These are phyloP conservation scores for Penicillium paxilli DNA, from an alignment of 495 filamentous ascomycete species.

Conservation along the genomic window DNA sequence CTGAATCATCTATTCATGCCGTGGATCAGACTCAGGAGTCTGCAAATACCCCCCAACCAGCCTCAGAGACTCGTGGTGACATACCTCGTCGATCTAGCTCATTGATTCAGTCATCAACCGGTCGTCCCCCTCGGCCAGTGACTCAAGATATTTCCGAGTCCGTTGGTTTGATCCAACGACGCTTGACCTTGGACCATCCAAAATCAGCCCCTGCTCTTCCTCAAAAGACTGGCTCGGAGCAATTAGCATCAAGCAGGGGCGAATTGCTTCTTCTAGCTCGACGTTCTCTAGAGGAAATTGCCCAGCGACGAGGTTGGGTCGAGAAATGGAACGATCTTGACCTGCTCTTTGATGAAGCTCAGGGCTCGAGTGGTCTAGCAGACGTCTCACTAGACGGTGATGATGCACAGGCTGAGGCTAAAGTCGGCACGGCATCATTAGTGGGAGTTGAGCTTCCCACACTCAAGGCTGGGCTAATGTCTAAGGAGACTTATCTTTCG, in stretches of 20 bases:
- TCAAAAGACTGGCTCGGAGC: slow-evolving; percentile 68
- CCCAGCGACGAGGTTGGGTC: slow-evolving; percentile 71
- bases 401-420: slow-evolving; percentile 27
- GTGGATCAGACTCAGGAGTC: slow-evolving; percentile 28
- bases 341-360: slow-evolving; percentile 49
- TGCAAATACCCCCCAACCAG: slow-evolving; percentile 13
- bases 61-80: slow-evolving; percentile 45
- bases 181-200: slow-evolving; percentile 31
- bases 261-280: slow-evolving; percentile 79
- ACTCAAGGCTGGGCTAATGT: slow-evolving; percentile 32
- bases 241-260: slow-evolving; percentile 78
- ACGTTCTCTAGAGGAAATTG: slow-evolving; percentile 73
- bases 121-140: slow-evolving; percentile 27
- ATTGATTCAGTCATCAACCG: slow-evolving; percentile 24
- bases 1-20: slow-evolving; percentile 53
- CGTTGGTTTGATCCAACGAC: slow-evolving; percentile 18
- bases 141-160: slow-evolving; percentile 35
- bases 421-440: slow-evolving; percentile 39
- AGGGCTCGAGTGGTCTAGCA: slow-evolving; percentile 47
- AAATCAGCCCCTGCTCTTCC: slow-evolving; percentile 23
- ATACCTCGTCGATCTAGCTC: slow-evolving; percentile 48
- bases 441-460: slow-evolving; percentile 31
- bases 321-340: slow-evolving; percentile 71
- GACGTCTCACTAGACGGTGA: slow-evolving; percentile 43
- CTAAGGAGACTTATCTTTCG: slow-evolving; percentile 45